Evolutionary conservation across 805 yeast species (phyloP), one percentile per base, ranked within the genome.

Genomic region (Nakazawaea anatomiae): DNA sequence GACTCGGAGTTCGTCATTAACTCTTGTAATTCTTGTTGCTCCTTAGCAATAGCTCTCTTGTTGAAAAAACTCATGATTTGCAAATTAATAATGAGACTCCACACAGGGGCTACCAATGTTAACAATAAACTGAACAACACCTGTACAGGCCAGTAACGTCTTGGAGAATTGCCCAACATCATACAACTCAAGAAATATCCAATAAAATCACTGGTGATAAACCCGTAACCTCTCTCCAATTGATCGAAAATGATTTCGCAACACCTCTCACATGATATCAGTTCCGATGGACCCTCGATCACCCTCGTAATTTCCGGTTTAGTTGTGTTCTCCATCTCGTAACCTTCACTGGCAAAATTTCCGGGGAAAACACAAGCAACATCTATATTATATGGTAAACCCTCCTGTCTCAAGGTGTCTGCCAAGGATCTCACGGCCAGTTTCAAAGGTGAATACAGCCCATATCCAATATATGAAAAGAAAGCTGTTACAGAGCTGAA

Each of bases 381-480:
- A 30, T 85, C 69, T 55, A 85, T 82, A 53, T 83, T 77, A 59
- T 81, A 83, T 5, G 86, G 84, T 1, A 74, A 60, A 42, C 86
- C 73, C 63, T 94, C 99, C 58, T 91, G 97, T 55, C 97, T 80
- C 49, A 94, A 67, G 5, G 86, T 72, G 46, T 86, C 87, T 0
- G 90, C 83, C 11, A 94, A 69, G 0, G 96, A 72, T 59, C 87
- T 76, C 12, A 92, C 64, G 0, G 97, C 96, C 0, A 89, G 85
- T 64, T 94, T 94, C 57, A 83, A 66, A 0, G 99, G 99, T 0
- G 94, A 91, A 63, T 94, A 94, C 59, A 89, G 92, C 0, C 83
- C 77, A 64, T 94, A 94, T 0, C 99, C 99, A 42, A 89, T 87
- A 61, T 92, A 85, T 5, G 97, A 89, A 70, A 80, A 92, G 57